Evolutionary conservation across 2,329 filamentous ascomycete genomes (phyloP), one percentile per base, ranked within the genome.

Genomic region (Epichloe gansuensis): DNA sequence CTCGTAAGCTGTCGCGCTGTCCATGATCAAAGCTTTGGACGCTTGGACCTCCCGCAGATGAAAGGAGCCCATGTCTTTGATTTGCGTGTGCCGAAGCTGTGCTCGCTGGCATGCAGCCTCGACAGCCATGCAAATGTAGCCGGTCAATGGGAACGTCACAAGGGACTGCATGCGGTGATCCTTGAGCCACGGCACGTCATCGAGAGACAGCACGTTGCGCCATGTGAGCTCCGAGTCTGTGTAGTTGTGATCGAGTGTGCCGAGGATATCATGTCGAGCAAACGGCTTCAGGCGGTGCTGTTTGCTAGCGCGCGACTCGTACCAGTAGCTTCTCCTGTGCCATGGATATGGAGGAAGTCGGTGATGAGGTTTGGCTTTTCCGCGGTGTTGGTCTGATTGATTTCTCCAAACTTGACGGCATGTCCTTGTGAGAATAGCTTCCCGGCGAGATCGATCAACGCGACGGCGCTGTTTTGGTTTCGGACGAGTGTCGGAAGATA

Each of bases 111-210:
- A 57, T 8, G 67, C 69, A 2, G 75, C 75, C 56, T 78, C 75
- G 0, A 76, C 56, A 0, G 69, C 73, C 72, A 82, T 77, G 31
- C 72, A 69, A 3, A 79, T 60, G 50, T 73, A 77, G 3, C 75
- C 80, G 1, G 76, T 70, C 38, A 78, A 69, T 31, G 80, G 77
- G 60, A 78, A 81, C 37, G 80, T 72, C 2, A 71, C 73, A 34
- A 79, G 63, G 11, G 73, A 77, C 58, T 82, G 77, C 63, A 83
- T 75, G 52, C 67, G 67, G 64, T 83, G 81, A 57, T 82, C 76
- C 46, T 75, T 71, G 4, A 81, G 68, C 69, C 82, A 84, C 1
- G 82, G 76, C 0, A 77, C 59, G 49, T 77, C 74, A 44, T 75
- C 72, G 0, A 72, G 56, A 7, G 67, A 67, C 34, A 78, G 58